These are phyloP conservation scores for Tetrapisispora pingtungensis DNA, from an alignment of 805 yeast species.

Conservation along the genomic window DNA sequence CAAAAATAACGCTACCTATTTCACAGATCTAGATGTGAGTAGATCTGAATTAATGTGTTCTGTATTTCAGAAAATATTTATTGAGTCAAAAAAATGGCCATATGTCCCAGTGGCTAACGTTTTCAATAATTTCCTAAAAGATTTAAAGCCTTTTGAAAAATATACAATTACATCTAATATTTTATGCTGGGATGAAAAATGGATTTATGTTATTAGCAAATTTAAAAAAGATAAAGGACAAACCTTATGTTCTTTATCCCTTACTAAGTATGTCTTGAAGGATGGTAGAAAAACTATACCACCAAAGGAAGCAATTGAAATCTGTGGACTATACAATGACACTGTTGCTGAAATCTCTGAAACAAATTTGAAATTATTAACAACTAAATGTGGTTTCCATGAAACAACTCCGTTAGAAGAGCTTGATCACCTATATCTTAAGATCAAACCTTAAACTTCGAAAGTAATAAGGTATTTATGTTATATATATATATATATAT, in stretches of 20 bases:
- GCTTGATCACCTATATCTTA: conserved; percentile 2
- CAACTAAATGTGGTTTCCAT: conserved; percentile 24
- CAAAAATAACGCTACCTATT: conserved; percentile 80
- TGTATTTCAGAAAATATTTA: conserved; percentile 48
- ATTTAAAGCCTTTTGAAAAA: conserved; percentile 55
- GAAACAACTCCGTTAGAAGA: conserved; percentile 20
- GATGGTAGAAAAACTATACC: conserved; percentile 63
- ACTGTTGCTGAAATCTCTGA: conserved; percentile 36
- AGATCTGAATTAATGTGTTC: conserved; percentile 53
- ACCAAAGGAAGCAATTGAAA: conserved; percentile 50
- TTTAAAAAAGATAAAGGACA: conserved; percentile 38
- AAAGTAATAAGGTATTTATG: too few species aligned
- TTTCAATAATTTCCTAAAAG: conserved; percentile 56
- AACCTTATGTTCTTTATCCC: conserved; percentile 44
- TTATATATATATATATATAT: too few species aligned
- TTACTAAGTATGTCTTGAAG: conserved; percentile 78
- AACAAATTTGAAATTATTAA: conserved; percentile 29
- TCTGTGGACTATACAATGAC: conserved; percentile 46
- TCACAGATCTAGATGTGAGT: conserved; percentile 68
- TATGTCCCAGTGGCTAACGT: conserved; percentile 74
- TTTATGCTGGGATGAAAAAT: conserved; percentile 77
- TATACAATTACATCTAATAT: conserved; percentile 51
- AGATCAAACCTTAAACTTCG: not conserved
- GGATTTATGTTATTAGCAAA: conserved; percentile 64
- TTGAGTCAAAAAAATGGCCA: conserved; percentile 36